phyloP scores from a whole-genome alignment of 2,329 filamentous ascomycete species.

The Thelonectria rubi region DNA sequence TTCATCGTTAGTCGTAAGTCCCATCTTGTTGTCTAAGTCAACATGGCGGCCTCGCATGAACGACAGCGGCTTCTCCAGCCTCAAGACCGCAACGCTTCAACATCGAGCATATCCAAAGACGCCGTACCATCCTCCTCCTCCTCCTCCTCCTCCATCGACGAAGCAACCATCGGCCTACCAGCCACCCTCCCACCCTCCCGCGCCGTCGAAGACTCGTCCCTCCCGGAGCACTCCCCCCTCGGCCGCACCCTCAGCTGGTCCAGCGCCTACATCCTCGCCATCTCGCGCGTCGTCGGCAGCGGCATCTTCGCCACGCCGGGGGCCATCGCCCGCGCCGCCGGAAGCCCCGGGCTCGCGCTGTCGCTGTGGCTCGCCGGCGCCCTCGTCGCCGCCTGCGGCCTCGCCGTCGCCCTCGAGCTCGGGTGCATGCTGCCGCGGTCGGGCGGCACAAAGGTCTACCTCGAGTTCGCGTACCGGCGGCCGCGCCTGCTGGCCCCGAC shows the following conservation, averaged over 20 bases:
- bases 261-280: conserved; percentile 72
- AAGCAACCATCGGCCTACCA: conserved; percentile 5
- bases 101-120: conserved; percentile 8
- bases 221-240: conserved; percentile 66
- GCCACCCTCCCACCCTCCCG: conserved; percentile 25
- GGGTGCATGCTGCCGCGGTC: conserved; percentile 76
- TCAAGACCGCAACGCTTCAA: conserved; percentile 1
- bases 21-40: conserved; percentile 4
- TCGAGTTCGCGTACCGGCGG: conserved; percentile 72
- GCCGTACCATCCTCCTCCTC: background rate
- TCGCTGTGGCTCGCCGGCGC: conserved; percentile 71
- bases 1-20: background rate
- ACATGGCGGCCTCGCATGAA: conserved; percentile 12
- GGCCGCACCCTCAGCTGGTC: conserved; percentile 70
- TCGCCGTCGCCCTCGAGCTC: conserved; percentile 72
- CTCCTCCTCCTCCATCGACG: conserved; percentile 21
- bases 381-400: conserved; percentile 66
- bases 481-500: conserved; percentile 72
- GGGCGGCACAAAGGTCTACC: conserved; percentile 75
- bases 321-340: conserved; percentile 71
- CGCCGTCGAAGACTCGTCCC: conserved; percentile 63
- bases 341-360: conserved; percentile 71
- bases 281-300: conserved; percentile 74
- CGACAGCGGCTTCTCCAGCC: conserved; percentile 25
- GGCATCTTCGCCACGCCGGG: conserved; percentile 79